Evolutionary conservation across 805 yeast species (phyloP).

Genomic region (Candida qinlingensis): DNA sequence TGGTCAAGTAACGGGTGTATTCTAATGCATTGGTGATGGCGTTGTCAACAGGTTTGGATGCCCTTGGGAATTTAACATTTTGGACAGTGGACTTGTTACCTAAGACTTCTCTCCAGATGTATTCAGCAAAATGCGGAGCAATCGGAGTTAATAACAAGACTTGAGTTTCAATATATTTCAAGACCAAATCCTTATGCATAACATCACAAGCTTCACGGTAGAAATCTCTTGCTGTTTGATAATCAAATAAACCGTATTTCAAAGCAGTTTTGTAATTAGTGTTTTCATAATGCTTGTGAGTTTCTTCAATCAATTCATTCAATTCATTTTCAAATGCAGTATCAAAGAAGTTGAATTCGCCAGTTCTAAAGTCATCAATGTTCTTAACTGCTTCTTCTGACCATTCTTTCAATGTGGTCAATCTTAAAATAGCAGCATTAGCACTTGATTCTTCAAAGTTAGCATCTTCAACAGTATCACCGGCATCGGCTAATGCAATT

Average conservation of each 20-base stretch:
- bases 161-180: constrained; percentile 82
- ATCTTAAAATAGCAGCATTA: constrained; percentile 93
- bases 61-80: constrained; percentile 73
- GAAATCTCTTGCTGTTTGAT: constrained; percentile 92
- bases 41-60: constrained; percentile 58
- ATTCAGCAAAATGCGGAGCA: constrained; percentile 95
- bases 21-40: constrained; percentile 62
- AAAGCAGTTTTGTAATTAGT: constrained; percentile 86
- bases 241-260: constrained; percentile 87
- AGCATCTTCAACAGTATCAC: constrained; percentile 96
- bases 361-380: constrained; percentile 49
- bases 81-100: constrained; percentile 65
- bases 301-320: constrained; percentile 71
- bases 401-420: constrained; percentile 93
- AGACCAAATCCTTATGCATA: constrained; percentile 81
- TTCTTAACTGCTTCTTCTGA: constrained; percentile 66
- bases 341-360: constrained; percentile 64
- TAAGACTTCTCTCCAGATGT: constrained; percentile 77
- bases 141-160: constrained; percentile 81
- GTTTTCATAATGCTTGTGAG: constrained; percentile 61
- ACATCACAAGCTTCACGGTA: constrained; percentile 71
- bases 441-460: constrained; percentile 96
- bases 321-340: constrained; percentile 89
- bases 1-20: constrained; percentile 72
- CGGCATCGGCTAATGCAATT: constrained; percentile 97